Percentiles rank a stretch among this genome's conserved stretches.
phyloP scores from a whole-genome alignment of 805 yeast genomes.

The Komagataella kurtzmanii region DNA sequence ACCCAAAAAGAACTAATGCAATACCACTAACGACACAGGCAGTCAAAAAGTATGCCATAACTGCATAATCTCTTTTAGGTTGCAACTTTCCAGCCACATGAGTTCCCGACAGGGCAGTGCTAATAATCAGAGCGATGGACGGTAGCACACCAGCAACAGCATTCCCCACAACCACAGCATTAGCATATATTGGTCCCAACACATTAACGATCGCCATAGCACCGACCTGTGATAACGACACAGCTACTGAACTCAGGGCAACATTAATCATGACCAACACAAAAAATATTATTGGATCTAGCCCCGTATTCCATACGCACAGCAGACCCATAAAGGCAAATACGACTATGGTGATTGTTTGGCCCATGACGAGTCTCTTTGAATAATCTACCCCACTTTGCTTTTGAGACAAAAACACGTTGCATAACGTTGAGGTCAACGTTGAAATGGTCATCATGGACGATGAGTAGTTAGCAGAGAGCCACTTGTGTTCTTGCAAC shows the following conservation, averaged over 20 bases:
- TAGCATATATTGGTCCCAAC: slow-evolving; percentile 65
- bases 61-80: slow-evolving; percentile 7
- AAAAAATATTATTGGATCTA: slow-evolving; percentile 32
- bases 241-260: slow-evolving; percentile 54
- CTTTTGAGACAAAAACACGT: slow-evolving; percentile 46
- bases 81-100: not conserved
- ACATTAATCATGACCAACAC: slow-evolving; percentile 48
- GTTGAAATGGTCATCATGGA: slow-evolving; percentile 86
- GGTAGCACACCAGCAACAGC: slow-evolving; percentile 92
- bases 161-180: slow-evolving; percentile 90
- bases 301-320: slow-evolving; percentile 20
- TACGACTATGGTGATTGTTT: slow-evolving; percentile 37
- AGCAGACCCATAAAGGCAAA: slow-evolving; percentile 46
- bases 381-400: slow-evolving; percentile 50
- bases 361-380: slow-evolving; percentile 46
- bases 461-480: slow-evolving; percentile 54
- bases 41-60: slow-evolving; percentile 23
- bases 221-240: slow-evolving; percentile 82
- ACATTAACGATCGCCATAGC: slow-evolving; percentile 77
- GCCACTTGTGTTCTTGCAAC: slow-evolving; percentile 32
- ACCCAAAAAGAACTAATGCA: slow-evolving; percentile 6
- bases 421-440: slow-evolving; percentile 44
- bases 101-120: slow-evolving; percentile 13
- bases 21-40: slow-evolving; percentile 6
- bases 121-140: slow-evolving; percentile 48